These are phyloP conservation scores for Globisporangium canariense DNA, from an alignment of 352 stramenopile species.

Conservation along the genomic window DNA sequence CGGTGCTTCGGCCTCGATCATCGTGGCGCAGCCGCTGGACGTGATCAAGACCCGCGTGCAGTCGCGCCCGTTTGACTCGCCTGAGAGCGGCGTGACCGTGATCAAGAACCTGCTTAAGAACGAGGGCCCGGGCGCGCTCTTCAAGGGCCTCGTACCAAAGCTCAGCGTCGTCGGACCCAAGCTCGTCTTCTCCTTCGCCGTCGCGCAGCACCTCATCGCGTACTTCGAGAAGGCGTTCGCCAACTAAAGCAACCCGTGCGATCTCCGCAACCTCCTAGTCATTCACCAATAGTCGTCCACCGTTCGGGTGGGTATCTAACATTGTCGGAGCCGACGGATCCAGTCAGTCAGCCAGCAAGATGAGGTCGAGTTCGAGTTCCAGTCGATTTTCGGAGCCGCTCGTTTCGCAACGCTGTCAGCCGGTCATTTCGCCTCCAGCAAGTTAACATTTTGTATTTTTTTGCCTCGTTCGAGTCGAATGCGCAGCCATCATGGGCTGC, in stretches of 20 bases:
- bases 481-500: not conserved
- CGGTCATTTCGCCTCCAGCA: conserved; percentile 7
- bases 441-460: conserved; percentile 19
- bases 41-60: conserved; percentile 97
- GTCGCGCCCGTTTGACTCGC: conserved; percentile 92
- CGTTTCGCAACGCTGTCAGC: not conserved
- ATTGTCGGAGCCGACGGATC: conserved; percentile 8
- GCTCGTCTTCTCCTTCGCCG: conserved; percentile 95
- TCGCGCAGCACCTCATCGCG: conserved; percentile 93
- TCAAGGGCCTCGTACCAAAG: conserved; percentile 96
- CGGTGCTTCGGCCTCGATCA: conserved; percentile 77
- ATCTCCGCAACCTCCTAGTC: not conserved
- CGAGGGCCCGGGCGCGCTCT: conserved; percentile 89
- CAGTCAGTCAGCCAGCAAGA: not conserved
- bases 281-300: conserved; percentile 17
- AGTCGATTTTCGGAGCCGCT: not conserved
- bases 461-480: not conserved
- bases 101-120: conserved; percentile 92
- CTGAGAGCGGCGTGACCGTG: conserved; percentile 88
- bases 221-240: conserved; percentile 90
- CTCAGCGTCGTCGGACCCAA: conserved; percentile 94
- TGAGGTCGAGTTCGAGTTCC: not conserved
- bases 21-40: conserved; percentile 92
- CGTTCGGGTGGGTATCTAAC: conserved; percentile 21
- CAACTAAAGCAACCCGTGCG: conserved; percentile 10